Evolutionary conservation across 345 rosid species (phyloP).

Genomic region (Eucalyptus globulus): DNA sequence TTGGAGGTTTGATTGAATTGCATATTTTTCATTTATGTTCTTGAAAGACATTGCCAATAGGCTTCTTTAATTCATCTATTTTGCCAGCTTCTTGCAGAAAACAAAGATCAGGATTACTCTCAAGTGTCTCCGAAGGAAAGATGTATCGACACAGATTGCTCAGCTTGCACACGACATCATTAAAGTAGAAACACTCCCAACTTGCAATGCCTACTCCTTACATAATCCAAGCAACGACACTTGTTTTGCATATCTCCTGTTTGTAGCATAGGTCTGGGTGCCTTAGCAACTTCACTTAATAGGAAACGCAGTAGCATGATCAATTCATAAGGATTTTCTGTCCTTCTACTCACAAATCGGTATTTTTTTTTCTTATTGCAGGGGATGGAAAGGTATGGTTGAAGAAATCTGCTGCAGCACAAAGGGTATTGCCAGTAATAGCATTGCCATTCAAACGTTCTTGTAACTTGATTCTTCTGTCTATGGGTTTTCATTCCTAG

Average conservation of each 20-base stretch:
- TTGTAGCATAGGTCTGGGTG: not conserved
- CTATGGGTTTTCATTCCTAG: not conserved
- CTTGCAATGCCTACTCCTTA: not conserved
- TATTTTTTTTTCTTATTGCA: not conserved
- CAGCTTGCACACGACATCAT: not conserved
- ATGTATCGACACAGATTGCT: not conserved
- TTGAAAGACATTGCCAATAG: not conserved
- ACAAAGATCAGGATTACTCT: not conserved
- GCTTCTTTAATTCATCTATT: not conserved
- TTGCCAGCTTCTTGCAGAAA: not conserved
- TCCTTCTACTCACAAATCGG: not conserved
- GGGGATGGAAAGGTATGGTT: not conserved
- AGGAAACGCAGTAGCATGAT: not conserved
- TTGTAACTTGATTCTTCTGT: not conserved
- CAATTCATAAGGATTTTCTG: not conserved
- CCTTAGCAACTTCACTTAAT: not conserved
- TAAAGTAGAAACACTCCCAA: not conserved
- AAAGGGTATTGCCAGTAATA: not conserved
- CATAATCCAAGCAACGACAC: not conserved
- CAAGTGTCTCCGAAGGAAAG: not conserved
- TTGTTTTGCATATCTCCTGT: not conserved
- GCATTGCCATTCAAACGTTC: not conserved
- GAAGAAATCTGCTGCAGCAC: not conserved
- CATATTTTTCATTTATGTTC: not conserved
- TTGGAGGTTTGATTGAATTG: not conserved